Evolutionary conservation across 1,284 basidiomycete species (phyloP).

Genomic region (Malassezia obtusa): DNA sequence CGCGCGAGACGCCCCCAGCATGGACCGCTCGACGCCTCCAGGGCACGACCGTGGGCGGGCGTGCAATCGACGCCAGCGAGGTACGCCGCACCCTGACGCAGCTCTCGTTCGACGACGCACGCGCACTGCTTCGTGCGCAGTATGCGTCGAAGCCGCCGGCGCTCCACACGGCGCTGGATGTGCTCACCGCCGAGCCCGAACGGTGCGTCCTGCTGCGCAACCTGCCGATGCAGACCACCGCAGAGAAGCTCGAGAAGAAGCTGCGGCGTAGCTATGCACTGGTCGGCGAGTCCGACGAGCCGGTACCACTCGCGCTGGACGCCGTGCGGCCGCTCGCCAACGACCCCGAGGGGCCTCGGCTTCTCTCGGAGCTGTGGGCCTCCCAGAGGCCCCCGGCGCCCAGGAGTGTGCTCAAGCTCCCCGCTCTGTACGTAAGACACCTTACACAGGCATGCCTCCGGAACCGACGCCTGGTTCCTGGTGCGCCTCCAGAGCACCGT

Average conservation of each 20-base stretch:
- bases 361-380: neutral
- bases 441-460: neutral
- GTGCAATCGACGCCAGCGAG: neutral
- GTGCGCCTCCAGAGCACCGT: slow-evolving; percentile 61
- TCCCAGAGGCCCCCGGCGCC: neutral
- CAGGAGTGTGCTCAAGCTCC: slow-evolving; percentile 7
- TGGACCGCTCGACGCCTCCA: neutral
- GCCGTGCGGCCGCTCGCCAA: neutral
- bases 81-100: neutral
- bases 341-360: neutral
- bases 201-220: slow-evolving; percentile 21
- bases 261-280: slow-evolving; percentile 24
- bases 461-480: slow-evolving; percentile 54
- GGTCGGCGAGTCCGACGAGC: slow-evolving; percentile 7
- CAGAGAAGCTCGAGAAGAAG: slow-evolving; percentile 25
- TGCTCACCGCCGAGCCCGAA: slow-evolving; percentile 2
- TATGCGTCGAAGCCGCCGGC: neutral
- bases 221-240: slow-evolving; percentile 24
- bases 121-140: neutral
- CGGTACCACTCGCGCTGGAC: neutral
- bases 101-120: neutral
- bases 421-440: neutral
- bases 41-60: neutral
- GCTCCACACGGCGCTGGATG: slow-evolving; percentile 1
- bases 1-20: neutral